phyloP scores from a whole-genome alignment of 225 moss, liverwort and hornwort genomes.

The Pleurozium schreberi region DNA sequence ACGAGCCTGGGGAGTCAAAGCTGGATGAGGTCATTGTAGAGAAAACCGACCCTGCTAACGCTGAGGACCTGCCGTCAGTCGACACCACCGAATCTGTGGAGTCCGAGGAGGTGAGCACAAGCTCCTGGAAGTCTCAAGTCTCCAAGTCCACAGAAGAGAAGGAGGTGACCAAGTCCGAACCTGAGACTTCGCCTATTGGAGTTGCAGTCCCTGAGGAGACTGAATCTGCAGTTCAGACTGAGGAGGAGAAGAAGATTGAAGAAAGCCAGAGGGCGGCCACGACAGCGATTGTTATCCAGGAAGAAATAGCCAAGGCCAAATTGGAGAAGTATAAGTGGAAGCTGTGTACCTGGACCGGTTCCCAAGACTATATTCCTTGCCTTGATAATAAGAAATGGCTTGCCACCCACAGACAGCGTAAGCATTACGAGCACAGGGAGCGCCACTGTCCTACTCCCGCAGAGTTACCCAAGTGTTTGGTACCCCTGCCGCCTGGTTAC shows the following conservation, averaged over 20 bases:
- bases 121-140: slow-evolving; percentile 35
- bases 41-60: not conserved
- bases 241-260: slow-evolving; percentile 25
- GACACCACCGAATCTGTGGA: not conserved
- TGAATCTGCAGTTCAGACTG: not conserved
- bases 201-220: not conserved
- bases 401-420: slow-evolving; percentile 6
- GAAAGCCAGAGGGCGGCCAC: slow-evolving; percentile 14
- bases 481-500: slow-evolving; percentile 42
- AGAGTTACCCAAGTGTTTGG: slow-evolving; percentile 49
- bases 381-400: slow-evolving; percentile 51
- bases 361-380: slow-evolving; percentile 49
- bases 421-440: slow-evolving; percentile 51
- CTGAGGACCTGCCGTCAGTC: slow-evolving; percentile 13
- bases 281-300: slow-evolving; percentile 16
- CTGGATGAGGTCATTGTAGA: not conserved
- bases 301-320: not conserved
- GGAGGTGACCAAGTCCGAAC: slow-evolving; percentile 5
- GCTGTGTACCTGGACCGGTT: slow-evolving; percentile 18
- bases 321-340: slow-evolving; percentile 36
- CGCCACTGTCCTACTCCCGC: slow-evolving; percentile 26
- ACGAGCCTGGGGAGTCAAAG: not conserved
- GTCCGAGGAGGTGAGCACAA: not conserved
- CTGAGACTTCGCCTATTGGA: not conserved
- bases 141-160: slow-evolving; percentile 33